Evolutionary conservation across 2,329 filamentous ascomycete genomes (phyloP).

Genomic region (Graphiopsis chlorocephala): DNA sequence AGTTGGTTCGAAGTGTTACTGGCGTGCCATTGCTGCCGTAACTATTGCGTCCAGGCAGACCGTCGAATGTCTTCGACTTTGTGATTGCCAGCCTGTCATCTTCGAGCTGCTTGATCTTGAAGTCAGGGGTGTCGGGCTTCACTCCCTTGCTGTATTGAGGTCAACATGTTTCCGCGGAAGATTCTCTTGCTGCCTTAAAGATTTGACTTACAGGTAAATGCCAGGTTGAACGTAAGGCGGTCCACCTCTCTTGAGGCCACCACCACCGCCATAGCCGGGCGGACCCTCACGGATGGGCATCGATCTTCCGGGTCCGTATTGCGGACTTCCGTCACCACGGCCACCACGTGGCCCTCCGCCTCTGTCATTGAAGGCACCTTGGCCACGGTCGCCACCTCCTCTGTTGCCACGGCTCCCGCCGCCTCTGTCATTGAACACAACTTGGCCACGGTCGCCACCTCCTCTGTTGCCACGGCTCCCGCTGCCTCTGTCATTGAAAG

Average conservation of each 20-base stretch:
- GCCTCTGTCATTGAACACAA: constrained; percentile 21
- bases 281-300: neutral
- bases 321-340: constrained; percentile 25
- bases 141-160: neutral
- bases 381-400: constrained; percentile 1
- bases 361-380: constrained; percentile 19
- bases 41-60: constrained; percentile 30
- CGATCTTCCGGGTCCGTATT: constrained; percentile 10
- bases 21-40: constrained; percentile 39
- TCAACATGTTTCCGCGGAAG: neutral
- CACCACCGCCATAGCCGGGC: constrained; percentile 13
- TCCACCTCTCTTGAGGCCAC: constrained; percentile 17
- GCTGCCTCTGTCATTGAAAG: constrained; percentile 30
- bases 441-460: neutral
- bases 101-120: constrained; percentile 26
- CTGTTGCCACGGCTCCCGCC: constrained; percentile 25
- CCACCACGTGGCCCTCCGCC: constrained; percentile 22
- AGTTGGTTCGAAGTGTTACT: constrained; percentile 45
- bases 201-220: constrained; percentile 27
- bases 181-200: neutral
- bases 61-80: constrained; percentile 27
- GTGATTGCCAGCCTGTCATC: constrained; percentile 25
- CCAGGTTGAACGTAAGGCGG: constrained; percentile 17
- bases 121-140: constrained; percentile 21
- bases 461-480: constrained; percentile 24